Percentiles rank a stretch among this genome's conserved stretches.
These are phyloP conservation scores for Articulospora tetracladia DNA, from an alignment of 495 filamentous ascomycete genomes.

Conservation along the genomic window DNA sequence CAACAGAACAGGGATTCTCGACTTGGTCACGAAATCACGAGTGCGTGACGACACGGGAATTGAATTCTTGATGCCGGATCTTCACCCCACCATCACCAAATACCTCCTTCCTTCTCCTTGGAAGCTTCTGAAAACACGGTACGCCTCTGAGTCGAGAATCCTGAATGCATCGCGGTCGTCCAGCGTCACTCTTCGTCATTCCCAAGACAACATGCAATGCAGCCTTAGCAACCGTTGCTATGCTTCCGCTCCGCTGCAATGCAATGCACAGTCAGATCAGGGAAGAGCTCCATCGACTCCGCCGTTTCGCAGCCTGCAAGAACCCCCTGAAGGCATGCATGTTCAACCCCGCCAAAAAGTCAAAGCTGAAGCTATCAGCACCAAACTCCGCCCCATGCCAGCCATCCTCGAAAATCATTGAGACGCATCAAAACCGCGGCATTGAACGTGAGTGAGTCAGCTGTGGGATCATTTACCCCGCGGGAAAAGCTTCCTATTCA, in stretches of 20 bases:
- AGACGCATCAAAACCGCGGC: background rate
- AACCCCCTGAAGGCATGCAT: background rate
- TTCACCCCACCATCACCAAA: background rate
- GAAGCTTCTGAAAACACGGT: background rate
- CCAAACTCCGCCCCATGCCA: background rate
- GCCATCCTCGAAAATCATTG: background rate
- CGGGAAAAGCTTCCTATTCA: background rate
- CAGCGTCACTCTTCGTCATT: background rate
- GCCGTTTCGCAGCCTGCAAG: conserved; percentile 2
- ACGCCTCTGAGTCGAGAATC: background rate
- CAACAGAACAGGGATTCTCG: background rate
- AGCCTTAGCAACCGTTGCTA: background rate
- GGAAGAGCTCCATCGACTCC: background rate
- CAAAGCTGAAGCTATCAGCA: background rate
- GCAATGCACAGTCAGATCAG: conserved; percentile 3
- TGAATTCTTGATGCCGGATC: background rate
- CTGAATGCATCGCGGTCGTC: background rate
- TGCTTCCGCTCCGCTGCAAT: background rate
- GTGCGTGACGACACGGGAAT: background rate
- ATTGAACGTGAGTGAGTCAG: background rate
- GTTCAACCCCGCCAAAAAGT: background rate
- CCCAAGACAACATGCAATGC: background rate
- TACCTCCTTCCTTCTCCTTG: background rate
- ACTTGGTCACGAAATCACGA: background rate
- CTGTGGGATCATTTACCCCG: background rate